Evolutionary conservation across 345 rosid species (phyloP), one percentile per base, ranked within the genome.

Genomic region (Cardiospermum halicacabum): DNA sequence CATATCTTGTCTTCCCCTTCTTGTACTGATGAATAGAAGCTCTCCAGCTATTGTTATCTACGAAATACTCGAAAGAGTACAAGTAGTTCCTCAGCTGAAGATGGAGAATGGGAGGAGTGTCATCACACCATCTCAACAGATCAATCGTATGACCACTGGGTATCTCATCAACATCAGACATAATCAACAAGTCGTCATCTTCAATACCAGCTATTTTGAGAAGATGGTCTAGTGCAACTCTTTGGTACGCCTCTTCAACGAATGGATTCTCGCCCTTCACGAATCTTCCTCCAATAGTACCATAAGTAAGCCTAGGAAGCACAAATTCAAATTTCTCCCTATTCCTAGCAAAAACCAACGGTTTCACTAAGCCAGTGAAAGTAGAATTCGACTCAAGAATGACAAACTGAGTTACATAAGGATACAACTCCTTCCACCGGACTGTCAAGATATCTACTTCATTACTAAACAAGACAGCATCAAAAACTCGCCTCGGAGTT

Each of bases 111-210:
- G 85, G 83, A 1, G 97, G 98, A 51, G 74, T 78, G 11, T 79
- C 94, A 34, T 90, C 92, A 27, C 98, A 93, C 98, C 98, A 93
- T 65, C 98, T 78, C 58, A 93, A 70, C 10, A 92, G 85, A 69
- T 92, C 74, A 66, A 92, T 86, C 4, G 98, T 92, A 72, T 92
- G 93, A 24, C 88, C 97, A 28, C 98, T 93, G 1, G 96, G 98
- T 65, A 92, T 89, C 87, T 92, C 98, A 54, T 92, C 98, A 0
- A 86, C 97, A 61, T 92, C 98, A 62, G 98, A 92, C 98, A 92
- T 92, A 56, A 89, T 86, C 93, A 92, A 74, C 71, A 92, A 69
- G 72, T 92, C 98, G 36, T 89, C 97, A 68, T 92, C 97, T 67
- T 89, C 93, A 5, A 92, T 88, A 12, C 97, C 96, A 0, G 96